phyloP scores from a whole-genome alignment of 163 green algal genomes.

The Scenedesmus sp. region DNA sequence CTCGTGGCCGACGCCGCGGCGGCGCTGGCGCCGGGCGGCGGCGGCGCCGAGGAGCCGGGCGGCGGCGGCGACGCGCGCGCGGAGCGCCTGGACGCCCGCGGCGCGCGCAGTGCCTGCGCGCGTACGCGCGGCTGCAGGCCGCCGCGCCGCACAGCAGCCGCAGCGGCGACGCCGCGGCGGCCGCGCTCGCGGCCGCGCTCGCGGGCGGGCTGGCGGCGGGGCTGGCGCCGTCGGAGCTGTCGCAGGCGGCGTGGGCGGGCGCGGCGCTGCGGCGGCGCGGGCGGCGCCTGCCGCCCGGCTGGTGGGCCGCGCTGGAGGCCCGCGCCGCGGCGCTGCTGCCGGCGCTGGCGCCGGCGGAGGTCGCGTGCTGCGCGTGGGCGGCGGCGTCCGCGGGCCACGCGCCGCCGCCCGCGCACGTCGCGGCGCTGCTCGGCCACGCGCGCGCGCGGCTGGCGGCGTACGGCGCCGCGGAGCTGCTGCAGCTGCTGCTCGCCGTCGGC shows the following conservation, averaged over 20 bases:
- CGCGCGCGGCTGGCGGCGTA: too few species aligned
- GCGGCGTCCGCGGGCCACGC: neutral
- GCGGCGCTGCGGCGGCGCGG: neutral
- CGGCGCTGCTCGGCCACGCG: neutral
- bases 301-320: constrained; percentile 1
- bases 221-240: constrained; percentile 14
- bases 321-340: constrained; percentile 3
- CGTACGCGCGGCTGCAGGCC: constrained; percentile 30
- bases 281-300: neutral
- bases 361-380: constrained; percentile 30
- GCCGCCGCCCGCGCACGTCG: neutral
- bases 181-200: neutral
- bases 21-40: too few species aligned
- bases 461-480: neutral
- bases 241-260: constrained; percentile 10
- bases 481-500: constrained; percentile 17
- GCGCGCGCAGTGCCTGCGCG: constrained; percentile 21
- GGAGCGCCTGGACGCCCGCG: constrained; percentile 8
- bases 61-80: too few species aligned
- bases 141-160: constrained; percentile 26
- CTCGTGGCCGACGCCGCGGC: neutral
- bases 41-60: too few species aligned
- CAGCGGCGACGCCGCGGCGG: constrained; percentile 30
- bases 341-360: neutral
- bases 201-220: neutral